Percentiles rank a stretch among this genome's conserved stretches.
Evolutionary conservation across 306 rosid genomes (phyloP).

Genomic region (Malus asiatica): DNA sequence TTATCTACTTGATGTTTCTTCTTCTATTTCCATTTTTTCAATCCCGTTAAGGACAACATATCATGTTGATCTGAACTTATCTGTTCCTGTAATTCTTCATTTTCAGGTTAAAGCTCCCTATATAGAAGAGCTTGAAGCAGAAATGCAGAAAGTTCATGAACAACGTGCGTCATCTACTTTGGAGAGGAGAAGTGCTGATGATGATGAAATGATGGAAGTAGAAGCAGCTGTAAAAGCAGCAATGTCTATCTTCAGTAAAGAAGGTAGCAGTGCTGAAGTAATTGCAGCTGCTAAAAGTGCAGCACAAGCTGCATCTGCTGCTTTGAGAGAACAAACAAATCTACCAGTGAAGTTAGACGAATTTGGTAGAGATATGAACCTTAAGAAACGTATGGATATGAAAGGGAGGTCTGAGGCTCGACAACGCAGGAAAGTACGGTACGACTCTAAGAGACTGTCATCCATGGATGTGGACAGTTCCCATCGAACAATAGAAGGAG

Average conservation of each 20-base stretch:
- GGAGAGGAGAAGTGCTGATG: slow-evolving; percentile 65
- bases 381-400: slow-evolving; percentile 77
- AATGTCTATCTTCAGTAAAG: slow-evolving; percentile 54
- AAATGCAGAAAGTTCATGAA: slow-evolving; percentile 73
- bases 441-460: slow-evolving; percentile 40
- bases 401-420: slow-evolving; percentile 57
- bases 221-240: slow-evolving; percentile 89
- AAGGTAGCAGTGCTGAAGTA: slow-evolving; percentile 51
- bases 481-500: slow-evolving; percentile 72
- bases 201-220: slow-evolving; percentile 73
- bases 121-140: slow-evolving; percentile 93
- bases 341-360: slow-evolving; percentile 81
- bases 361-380: slow-evolving; percentile 85
- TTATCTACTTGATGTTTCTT: not conserved
- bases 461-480: slow-evolving; percentile 54
- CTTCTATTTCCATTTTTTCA: not conserved
- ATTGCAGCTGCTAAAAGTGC: slow-evolving; percentile 64
- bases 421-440: slow-evolving; percentile 37
- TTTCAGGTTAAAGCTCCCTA: slow-evolving; percentile 84
- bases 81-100: slow-evolving; percentile 6
- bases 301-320: slow-evolving; percentile 69
- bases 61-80: slow-evolving; percentile 6
- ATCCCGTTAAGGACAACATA: not conserved
- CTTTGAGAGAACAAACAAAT: slow-evolving; percentile 58
- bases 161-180: slow-evolving; percentile 67